Evolutionary conservation across 768 basidiomycete species (phyloP).

Genomic region (Clitopilus passeckerianus): DNA sequence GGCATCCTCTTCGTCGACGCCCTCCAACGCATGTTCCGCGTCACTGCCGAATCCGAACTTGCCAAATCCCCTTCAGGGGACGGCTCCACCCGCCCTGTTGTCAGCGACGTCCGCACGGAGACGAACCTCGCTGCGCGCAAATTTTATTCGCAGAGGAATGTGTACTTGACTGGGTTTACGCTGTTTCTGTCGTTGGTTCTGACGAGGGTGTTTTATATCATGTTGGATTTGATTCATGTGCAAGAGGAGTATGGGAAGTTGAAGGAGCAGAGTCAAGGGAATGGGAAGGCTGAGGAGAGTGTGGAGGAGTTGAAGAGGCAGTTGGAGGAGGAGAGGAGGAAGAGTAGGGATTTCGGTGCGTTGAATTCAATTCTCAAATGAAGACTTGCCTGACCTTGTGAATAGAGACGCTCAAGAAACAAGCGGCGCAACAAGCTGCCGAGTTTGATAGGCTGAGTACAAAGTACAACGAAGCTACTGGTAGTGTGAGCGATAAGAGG

Average conservation of each 20-base stretch:
- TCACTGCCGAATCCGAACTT: conserved; percentile 67
- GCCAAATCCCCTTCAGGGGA: conserved; percentile 38
- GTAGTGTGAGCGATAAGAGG: conserved; percentile 54
- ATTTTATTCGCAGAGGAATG: conserved; percentile 92
- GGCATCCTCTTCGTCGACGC: conserved; percentile 88
- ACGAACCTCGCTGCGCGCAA: conserved; percentile 89
- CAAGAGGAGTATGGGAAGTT: conserved; percentile 86
- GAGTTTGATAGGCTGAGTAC: conserved; percentile 84
- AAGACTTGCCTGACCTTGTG: not conserved
- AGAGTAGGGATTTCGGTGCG: conserved; percentile 64
- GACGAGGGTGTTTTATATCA: conserved; percentile 88
- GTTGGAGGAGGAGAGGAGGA: conserved; percentile 50
- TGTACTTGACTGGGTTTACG: conserved; percentile 90
- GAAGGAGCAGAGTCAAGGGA: conserved; percentile 49
- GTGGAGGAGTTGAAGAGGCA: conserved; percentile 68
- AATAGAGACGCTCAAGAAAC: conserved; percentile 76
- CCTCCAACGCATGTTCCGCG: conserved; percentile 86
- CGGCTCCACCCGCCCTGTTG: conserved; percentile 30
- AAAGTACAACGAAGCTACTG: conserved; percentile 69
- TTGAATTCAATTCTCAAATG: no score
- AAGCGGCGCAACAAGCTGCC: conserved; percentile 68
- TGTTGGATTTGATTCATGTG: conserved; percentile 84
- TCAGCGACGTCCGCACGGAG: conserved; percentile 70
- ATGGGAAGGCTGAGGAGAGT: conserved; percentile 41
- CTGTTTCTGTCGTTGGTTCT: conserved; percentile 95